Base-by-base conservation (phyloP, 441 rosid genomes). In the Croton setiger region DNA sequence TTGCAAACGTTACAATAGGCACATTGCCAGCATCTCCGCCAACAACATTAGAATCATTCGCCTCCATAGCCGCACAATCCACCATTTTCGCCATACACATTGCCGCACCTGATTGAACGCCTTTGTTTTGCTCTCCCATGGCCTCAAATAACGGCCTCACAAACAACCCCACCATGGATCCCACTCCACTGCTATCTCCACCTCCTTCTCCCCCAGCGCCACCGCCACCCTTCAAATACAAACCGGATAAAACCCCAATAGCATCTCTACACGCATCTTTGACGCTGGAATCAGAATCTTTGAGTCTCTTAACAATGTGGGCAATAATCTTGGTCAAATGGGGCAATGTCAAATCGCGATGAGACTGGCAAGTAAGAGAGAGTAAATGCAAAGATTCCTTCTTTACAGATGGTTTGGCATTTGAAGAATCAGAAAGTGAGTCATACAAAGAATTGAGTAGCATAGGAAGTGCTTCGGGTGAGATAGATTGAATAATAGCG, bases 41-140 rank as follows among this genome's bases (percentile, higher is more conserved):
- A 10, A 47, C 45, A 11, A 17, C 63, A 20, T 1, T 47, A 47
- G 51, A 15, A 47, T 35, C 71, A 43, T 58, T 61, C 12, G 20
- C 69, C 27, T 57, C 60, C 1, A 5, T 51, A 0, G 86, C 76
- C 0, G 98, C 91, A 41, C 82, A 85, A 44, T 95, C 97, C 66
- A 95, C 90, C 92, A 92, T 84, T 84, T 82, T 92, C 20, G 95
- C 96, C 97, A 92, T 83, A 77, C 96, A 95, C 48, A 81, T 72
- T 5, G 98, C 89, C 27, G 98, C 98, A 66, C 96, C 98, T n/a
- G 92, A 82, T 78, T 92, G 99, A 47, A 88, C 96, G 36, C 82
- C 87, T 76, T 89, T 95, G 75, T 87, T 88, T 88, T 95, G 99
- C 74, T 95, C 99, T 36, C 89, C 93, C 99, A 95, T 92, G 0